Evolutionary conservation across 176 grass and related monocot species (phyloP).

Genomic region (Bolboschoenus planiculmis): DNA sequence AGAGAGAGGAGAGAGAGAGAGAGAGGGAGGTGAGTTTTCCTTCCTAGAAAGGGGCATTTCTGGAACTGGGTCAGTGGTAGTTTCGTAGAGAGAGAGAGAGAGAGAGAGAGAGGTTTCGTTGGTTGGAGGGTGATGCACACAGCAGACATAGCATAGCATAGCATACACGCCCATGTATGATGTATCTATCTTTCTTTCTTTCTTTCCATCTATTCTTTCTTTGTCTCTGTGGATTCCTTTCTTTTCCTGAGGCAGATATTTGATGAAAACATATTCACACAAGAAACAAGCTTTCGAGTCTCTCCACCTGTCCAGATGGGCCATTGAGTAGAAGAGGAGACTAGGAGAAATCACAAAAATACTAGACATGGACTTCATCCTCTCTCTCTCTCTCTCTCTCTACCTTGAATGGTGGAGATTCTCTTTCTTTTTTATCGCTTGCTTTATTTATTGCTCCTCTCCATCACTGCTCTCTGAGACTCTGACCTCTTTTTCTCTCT

Average conservation of each 20-base stretch:
- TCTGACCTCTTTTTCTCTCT: not conserved
- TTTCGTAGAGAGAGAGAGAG: conserved; percentile 29
- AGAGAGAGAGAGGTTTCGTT: conserved; percentile 28
- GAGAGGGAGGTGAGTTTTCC: conserved; percentile 33
- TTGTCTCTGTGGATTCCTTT: conserved; percentile 20
- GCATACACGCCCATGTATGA: conserved; percentile 10
- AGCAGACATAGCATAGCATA: conserved; percentile 14
- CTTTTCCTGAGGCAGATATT: conserved; percentile 23
- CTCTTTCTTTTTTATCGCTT: conserved; percentile 17
- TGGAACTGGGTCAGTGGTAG: conserved; percentile 41
- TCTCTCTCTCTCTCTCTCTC: conserved; percentile 20
- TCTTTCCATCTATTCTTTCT: conserved; percentile 11
- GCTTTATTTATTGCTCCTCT: conserved; percentile 22
- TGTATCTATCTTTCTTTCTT: conserved; percentile 6
- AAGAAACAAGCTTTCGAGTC: conserved; percentile 9
- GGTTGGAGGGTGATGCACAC: conserved; percentile 30
- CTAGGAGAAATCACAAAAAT: not conserved
- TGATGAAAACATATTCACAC: conserved; percentile 10
- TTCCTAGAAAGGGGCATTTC: conserved; percentile 41
- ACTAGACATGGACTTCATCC: conserved; percentile 14
- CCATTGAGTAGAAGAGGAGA: conserved; percentile 18
- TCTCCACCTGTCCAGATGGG: conserved; percentile 14
- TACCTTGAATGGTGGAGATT: conserved; percentile 45
- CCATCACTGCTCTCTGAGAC: conserved; percentile 14
- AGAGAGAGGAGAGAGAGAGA: conserved; percentile 25